phyloP scores from a whole-genome alignment of 371 early-diverging fungal genomes.

The Rhizomucor miehei region DNA sequence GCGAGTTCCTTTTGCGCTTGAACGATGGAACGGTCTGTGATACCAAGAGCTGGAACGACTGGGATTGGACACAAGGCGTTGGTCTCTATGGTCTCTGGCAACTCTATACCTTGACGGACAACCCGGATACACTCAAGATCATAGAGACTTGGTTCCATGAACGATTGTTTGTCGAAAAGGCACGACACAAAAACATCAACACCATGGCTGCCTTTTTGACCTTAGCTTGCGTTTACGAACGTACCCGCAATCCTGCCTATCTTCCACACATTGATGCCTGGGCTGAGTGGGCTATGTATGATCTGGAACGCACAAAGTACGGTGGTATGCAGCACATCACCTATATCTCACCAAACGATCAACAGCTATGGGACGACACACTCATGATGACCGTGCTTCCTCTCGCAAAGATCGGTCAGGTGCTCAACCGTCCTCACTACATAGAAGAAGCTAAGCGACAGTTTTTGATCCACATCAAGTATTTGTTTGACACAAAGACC shows the following conservation, averaged over 20 bases:
- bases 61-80: conserved; percentile 30
- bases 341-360: conserved; percentile 15
- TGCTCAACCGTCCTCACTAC: conserved; percentile 19
- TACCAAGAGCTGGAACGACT: conserved; percentile 27
- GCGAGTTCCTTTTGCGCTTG: conserved; percentile 17
- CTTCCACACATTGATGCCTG: conserved; percentile 18
- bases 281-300: conserved; percentile 25
- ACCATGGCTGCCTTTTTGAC: conserved; percentile 26
- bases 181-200: conserved; percentile 24
- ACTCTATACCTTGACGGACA: conserved; percentile 19
- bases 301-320: conserved; percentile 19
- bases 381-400: conserved; percentile 29
- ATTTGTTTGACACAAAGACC: conserved; percentile 15
- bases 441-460: conserved; percentile 25
- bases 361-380: conserved; percentile 27
- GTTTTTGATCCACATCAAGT: conserved; percentile 24
- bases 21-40: conserved; percentile 20
- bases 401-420: conserved; percentile 21
- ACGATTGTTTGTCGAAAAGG: conserved; percentile 15
- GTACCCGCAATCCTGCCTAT: conserved; percentile 13
- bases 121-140: conserved; percentile 10
- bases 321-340: conserved; percentile 28
- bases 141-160: conserved; percentile 20
- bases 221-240: conserved; percentile 20
- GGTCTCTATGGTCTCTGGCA: conserved; percentile 25